phyloP scores from a whole-genome alignment of 2,329 filamentous ascomycete genomes.

The Epichloe coenophiala region DNA sequence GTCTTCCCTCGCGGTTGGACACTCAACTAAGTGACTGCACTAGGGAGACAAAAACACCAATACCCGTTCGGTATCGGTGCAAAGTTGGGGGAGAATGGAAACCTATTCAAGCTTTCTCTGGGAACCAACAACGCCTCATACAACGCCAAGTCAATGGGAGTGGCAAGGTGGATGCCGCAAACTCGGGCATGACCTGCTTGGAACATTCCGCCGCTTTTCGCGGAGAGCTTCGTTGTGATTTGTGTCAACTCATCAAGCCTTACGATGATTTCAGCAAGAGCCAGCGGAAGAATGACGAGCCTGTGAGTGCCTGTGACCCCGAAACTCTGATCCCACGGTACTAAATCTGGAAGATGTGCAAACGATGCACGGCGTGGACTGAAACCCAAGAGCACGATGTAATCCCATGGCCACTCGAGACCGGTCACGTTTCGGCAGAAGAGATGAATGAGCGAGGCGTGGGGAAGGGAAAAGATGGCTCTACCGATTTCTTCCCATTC shows the following conservation, averaged over 20 bases:
- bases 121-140: conserved; percentile 17
- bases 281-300: conserved; percentile 14
- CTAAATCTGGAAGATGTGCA: conserved; percentile 16
- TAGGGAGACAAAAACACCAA: background rate
- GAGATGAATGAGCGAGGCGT: conserved; percentile 11
- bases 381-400: conserved; percentile 22
- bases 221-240: conserved; percentile 17
- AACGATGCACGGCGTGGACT: conserved; percentile 21
- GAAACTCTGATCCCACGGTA: background rate
- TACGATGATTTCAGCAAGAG: conserved; percentile 18
- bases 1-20: background rate
- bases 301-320: conserved; percentile 13
- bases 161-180: conserved; percentile 13
- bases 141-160: conserved; percentile 7
- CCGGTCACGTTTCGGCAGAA: conserved; percentile 20
- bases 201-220: conserved; percentile 17
- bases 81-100: conserved; percentile 26
- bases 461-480: conserved; percentile 4
- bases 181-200: conserved; percentile 23
- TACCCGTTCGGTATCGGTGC: conserved; percentile 17
- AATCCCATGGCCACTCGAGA: conserved; percentile 16
- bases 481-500: conserved; percentile 14
- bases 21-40: background rate
- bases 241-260: conserved; percentile 17
- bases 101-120: conserved; percentile 17